Base-by-base conservation (phyloP, 148 eudicot genomes). In the Fagopyrum homotropicum region DNA sequence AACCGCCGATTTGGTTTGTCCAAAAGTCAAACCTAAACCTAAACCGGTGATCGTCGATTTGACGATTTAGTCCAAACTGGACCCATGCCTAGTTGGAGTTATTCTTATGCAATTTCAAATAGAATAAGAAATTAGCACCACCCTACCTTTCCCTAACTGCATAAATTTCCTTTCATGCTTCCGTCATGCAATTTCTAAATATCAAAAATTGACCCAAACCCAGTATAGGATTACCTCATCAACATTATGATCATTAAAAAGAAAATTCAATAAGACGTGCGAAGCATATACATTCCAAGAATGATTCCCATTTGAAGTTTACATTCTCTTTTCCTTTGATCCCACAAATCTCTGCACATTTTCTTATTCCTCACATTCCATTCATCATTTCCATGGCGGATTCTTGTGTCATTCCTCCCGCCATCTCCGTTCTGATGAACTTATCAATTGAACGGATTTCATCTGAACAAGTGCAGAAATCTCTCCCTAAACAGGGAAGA, bases 381-480 rank as follows among this genome's bases (percentile, higher is more conserved):
- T 12, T 17, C 5, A 2, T 29, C 15, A 29, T 6, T 16, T 61
- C 68, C 11, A 61, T 61, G 68, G 43, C 68, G 68, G 43, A 9
- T 61, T 61, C 68, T 43, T 11, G 30, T 66, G n/a, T 66, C 71
- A 40, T 40, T 43, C 71, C 40, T n/a, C 75, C 75, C 14, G 26
- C 56, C 44, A 72, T 72, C 75, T 72, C 75, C 44, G 75, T n/a
- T 29, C 57, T 72, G n/a, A 22, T 72, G 57, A 49, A 26, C 56
- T 26, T 50, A 44, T 48, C 44, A 2, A 4, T 72, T 17, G 5
- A 50, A 48, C 75, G 57, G 11, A 72, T 72, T 49, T 49, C 75
- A 22, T 48, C 57, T 7, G 17, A 26, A 4, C 44, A 72, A 26
- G 7, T 72, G 9, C 54, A 49, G 35, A 72, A 26, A 29, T 50